phyloP scores from a whole-genome alignment of 2,329 filamentous ascomycete species.

The Fusarium cicatricum region DNA sequence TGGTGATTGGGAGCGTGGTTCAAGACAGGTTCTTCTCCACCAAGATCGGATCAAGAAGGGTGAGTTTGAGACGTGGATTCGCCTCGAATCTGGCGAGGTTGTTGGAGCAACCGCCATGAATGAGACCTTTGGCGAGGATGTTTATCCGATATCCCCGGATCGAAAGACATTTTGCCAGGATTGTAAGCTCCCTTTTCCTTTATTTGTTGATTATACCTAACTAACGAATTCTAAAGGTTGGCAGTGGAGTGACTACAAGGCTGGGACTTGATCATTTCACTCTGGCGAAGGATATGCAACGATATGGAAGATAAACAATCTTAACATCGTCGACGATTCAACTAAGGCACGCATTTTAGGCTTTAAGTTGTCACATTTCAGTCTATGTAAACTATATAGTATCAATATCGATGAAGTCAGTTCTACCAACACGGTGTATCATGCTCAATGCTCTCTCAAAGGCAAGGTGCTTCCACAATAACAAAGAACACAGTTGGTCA shows the following conservation, averaged over 20 bases:
- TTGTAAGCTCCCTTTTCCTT: neutral
- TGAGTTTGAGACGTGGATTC: constrained; percentile 63
- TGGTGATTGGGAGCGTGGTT: constrained; percentile 64
- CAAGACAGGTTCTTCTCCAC: constrained; percentile 44
- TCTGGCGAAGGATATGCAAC: too few species aligned
- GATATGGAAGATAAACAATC: too few species aligned
- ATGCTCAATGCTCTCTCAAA: too few species aligned
- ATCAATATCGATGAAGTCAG: too few species aligned
- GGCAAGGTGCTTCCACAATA: too few species aligned
- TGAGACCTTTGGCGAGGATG: constrained; percentile 61
- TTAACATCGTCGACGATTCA: too few species aligned
- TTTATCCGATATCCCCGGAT: constrained; percentile 53
- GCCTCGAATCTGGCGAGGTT: constrained; percentile 60
- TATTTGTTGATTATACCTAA: neutral
- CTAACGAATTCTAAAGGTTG: neutral
- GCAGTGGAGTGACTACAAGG: constrained; percentile 6
- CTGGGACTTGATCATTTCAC: neutral
- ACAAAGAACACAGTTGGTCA: too few species aligned
- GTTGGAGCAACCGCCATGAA: constrained; percentile 62
- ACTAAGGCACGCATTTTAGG: too few species aligned
- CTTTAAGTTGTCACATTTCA: too few species aligned
- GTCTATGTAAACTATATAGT: too few species aligned
- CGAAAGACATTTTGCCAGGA: constrained; percentile 32
- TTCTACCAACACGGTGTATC: too few species aligned
- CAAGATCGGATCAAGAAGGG: constrained; percentile 51